Conservation (phyloP, 768 basidiomycete species). For the Tephrocybe rancida region DNA sequence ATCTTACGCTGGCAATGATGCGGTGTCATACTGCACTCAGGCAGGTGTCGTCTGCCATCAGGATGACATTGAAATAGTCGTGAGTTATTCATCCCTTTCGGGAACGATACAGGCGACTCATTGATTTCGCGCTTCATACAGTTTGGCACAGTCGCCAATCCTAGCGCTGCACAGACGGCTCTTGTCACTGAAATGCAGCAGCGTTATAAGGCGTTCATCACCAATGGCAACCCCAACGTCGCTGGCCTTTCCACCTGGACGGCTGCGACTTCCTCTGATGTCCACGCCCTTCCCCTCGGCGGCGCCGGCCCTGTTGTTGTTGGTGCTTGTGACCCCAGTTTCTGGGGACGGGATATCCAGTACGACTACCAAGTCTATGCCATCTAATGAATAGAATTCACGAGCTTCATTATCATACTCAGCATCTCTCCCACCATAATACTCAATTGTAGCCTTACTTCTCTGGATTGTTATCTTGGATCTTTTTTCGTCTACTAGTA, state of each 20-base stretch:
- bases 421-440: conserved; percentile 17
- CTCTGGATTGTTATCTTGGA: conserved; percentile 6
- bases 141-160: conserved; percentile 61
- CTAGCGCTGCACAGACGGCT: conserved; percentile 55
- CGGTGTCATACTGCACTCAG: conserved; percentile 55
- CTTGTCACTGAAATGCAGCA: conserved; percentile 69
- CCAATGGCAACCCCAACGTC: conserved; percentile 63
- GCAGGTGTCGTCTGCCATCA: conserved; percentile 71
- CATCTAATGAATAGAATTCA: conserved; percentile 30
- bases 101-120: not conserved
- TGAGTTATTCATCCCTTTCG: conserved; percentile 34
- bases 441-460: conserved; percentile 23
- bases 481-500: not conserved
- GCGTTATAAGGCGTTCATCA: conserved; percentile 68
- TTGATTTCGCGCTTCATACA: conserved; percentile 16
- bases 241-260: conserved; percentile 54
- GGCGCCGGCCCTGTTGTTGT: conserved; percentile 50
- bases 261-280: conserved; percentile 48
- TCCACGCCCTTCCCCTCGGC: conserved; percentile 65
- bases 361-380: conserved; percentile 76
- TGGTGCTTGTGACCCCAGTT: conserved; percentile 63
- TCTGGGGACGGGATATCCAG: conserved; percentile 65
- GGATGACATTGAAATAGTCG: conserved; percentile 81
- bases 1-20: conserved; percentile 70
- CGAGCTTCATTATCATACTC: not conserved